These are phyloP conservation scores for Sutorius eximius DNA, from an alignment of 1,284 basidiomycete genomes.

Conservation along the genomic window DNA sequence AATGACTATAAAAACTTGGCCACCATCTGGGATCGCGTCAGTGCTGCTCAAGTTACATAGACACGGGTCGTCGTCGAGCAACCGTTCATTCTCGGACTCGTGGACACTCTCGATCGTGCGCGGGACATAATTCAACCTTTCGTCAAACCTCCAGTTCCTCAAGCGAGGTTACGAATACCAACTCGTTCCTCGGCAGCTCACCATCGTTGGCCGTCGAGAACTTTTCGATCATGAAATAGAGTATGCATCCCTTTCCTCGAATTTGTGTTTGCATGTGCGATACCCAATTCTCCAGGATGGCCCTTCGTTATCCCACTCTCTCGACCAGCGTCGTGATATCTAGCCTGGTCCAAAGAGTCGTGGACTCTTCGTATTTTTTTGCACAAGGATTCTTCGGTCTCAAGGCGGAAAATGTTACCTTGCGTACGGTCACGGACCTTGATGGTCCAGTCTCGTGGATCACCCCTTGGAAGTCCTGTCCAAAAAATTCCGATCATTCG, in stretches of 20 bases:
- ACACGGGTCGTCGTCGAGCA: slow-evolving; percentile 41
- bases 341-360: slow-evolving; percentile 45
- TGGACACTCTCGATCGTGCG: slow-evolving; percentile 35
- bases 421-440: slow-evolving; percentile 42
- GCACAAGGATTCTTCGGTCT: slow-evolving; percentile 45
- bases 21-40: background rate
- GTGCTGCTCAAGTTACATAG: slow-evolving; percentile 35
- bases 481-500: background rate
- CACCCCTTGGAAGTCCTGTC: slow-evolving; percentile 45
- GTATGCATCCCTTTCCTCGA: slow-evolving; percentile 19
- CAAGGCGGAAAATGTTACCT: slow-evolving; percentile 20
- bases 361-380: slow-evolving; percentile 49
- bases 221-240: slow-evolving; percentile 47
- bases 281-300: slow-evolving; percentile 10
- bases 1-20: slow-evolving; percentile 29
- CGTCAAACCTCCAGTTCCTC: slow-evolving; percentile 40
- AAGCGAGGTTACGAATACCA: slow-evolving; percentile 41
- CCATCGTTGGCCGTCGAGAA: slow-evolving; percentile 40
- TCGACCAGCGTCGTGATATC: slow-evolving; percentile 39
- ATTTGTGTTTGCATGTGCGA: background rate
- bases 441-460: slow-evolving; percentile 44
- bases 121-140: slow-evolving; percentile 35
- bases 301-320: slow-evolving; percentile 23
- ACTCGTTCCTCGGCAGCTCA: slow-evolving; percentile 43
- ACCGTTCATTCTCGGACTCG: slow-evolving; percentile 38